phyloP scores from a whole-genome alignment of 2,329 filamentous ascomycete species.

The Calcarisporium arbuscula region DNA sequence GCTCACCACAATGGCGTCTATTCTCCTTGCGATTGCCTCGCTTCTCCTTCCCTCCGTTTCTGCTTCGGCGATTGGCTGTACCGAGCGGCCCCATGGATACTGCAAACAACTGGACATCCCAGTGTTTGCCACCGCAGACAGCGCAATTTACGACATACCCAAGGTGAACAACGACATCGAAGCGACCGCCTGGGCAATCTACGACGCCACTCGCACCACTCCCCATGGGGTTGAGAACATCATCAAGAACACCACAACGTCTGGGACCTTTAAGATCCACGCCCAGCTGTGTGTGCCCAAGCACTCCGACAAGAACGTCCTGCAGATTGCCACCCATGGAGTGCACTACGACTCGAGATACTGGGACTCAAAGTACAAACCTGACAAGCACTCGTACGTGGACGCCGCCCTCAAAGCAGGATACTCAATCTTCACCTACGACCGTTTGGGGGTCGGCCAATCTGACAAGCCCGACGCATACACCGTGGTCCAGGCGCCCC shows the following conservation, averaged over 20 bases:
- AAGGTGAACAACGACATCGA: slow-evolving; percentile 19
- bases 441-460: slow-evolving; percentile 48
- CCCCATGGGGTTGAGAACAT: slow-evolving; percentile 1
- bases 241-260: slow-evolving; percentile 9
- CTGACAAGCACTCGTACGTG: slow-evolving; percentile 51
- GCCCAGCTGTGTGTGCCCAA: slow-evolving; percentile 14
- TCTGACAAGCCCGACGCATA: slow-evolving; percentile 35
- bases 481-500: slow-evolving; percentile 28
- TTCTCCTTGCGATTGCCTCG: too few relatives aligned
- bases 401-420: slow-evolving; percentile 41
- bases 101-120: slow-evolving; percentile 10
- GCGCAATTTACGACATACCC: slow-evolving; percentile 13
- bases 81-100: too few relatives aligned
- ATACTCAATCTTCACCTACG: slow-evolving; percentile 49
- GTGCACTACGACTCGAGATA: slow-evolving; percentile 32
- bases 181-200: slow-evolving; percentile 17
- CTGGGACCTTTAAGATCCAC: slow-evolving; percentile 12
- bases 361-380: slow-evolving; percentile 47
- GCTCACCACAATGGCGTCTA: too few relatives aligned
- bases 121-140: slow-evolving; percentile 8
- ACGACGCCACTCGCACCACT: slow-evolving; percentile 10
- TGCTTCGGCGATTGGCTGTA: too few relatives aligned
- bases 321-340: slow-evolving; percentile 34
- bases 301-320: slow-evolving; percentile 8
- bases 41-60: too few relatives aligned